A percentile compares a stretch with the other conserved stretches of the same genome.
phyloP scores from a whole-genome alignment of 169 alveolate genomes.

The Fabrea salina region DNA sequence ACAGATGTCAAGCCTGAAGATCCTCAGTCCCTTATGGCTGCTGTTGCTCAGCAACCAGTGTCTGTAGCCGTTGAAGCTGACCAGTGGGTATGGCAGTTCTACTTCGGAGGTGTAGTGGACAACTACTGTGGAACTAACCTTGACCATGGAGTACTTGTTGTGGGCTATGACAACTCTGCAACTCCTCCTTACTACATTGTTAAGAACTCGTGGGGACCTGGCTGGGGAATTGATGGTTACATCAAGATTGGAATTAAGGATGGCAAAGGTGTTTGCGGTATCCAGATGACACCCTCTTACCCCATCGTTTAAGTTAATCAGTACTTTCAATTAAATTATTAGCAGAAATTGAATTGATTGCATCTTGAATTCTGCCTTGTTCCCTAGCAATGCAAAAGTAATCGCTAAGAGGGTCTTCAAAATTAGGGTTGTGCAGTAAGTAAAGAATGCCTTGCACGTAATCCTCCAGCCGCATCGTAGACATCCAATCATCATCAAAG shows the following conservation, averaged over 20 bases:
- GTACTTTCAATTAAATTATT: neutral
- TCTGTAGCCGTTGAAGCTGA: slow-evolving; percentile 94
- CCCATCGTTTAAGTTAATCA: slow-evolving; percentile 27
- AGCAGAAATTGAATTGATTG: neutral
- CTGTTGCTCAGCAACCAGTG: slow-evolving; percentile 73
- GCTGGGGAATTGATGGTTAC: slow-evolving; percentile 73
- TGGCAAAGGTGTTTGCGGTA: slow-evolving; percentile 38
- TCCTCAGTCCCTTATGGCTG: slow-evolving; percentile 44
- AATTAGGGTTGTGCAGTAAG: slow-evolving; percentile 17
- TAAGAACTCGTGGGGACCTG: slow-evolving; percentile 73
- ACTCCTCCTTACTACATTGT: slow-evolving; percentile 43
- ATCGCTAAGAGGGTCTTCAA: slow-evolving; percentile 22
- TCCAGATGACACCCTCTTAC: slow-evolving; percentile 16
- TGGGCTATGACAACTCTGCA: slow-evolving; percentile 48
- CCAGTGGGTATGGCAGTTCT: slow-evolving; percentile 84
- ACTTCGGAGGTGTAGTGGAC: slow-evolving; percentile 71
- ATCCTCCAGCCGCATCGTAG: slow-evolving; percentile 46
- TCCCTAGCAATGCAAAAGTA: neutral
- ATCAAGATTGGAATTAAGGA: slow-evolving; percentile 49
- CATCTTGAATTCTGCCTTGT: slow-evolving; percentile 3
- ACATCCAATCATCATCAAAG: slow-evolving; percentile 92
- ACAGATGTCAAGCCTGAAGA: slow-evolving; percentile 29
- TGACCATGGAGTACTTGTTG: slow-evolving; percentile 85
- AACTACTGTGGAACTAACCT: slow-evolving; percentile 72
- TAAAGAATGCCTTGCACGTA: slow-evolving; percentile 15